Percentiles rank a stretch among this genome's conserved stretches.
Evolutionary conservation across 495 filamentous ascomycete species (phyloP).

Genomic region (Venustampulla echinocandica): DNA sequence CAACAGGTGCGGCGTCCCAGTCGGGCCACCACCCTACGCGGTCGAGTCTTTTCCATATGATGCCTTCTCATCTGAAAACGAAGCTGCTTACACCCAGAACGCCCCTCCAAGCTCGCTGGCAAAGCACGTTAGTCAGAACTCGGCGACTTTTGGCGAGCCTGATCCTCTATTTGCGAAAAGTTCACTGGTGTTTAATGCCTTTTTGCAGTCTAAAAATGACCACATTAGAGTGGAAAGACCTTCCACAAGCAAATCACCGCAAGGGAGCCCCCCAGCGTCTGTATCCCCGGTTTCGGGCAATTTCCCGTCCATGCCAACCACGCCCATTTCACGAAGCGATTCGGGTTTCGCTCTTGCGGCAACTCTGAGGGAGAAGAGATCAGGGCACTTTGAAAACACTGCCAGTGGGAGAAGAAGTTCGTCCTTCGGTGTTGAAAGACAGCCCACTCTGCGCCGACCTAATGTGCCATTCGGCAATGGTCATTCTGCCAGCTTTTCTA

Average conservation of each 20-base stretch:
- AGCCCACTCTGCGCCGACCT: slow-evolving; percentile 62
- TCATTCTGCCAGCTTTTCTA: slow-evolving; percentile 72
- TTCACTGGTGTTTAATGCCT: slow-evolving; percentile 79
- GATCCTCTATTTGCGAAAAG: slow-evolving; percentile 38
- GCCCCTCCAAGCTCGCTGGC: slow-evolving; percentile 63
- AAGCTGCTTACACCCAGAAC: slow-evolving; percentile 62
- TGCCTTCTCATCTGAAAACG: slow-evolving; percentile 78
- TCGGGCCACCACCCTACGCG: slow-evolving; percentile 87
- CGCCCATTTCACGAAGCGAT: slow-evolving; percentile 76
- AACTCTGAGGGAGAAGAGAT: slow-evolving; percentile 85
- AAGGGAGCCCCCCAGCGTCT: slow-evolving; percentile 74
- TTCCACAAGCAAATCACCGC: slow-evolving; percentile 67
- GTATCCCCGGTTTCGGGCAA: slow-evolving; percentile 73
- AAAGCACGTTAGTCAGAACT: slow-evolving; percentile 81
- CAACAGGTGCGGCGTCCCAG: slow-evolving; percentile 73
- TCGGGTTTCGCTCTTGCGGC: slow-evolving; percentile 80
- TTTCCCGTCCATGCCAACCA: slow-evolving; percentile 67
- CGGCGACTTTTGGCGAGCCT: slow-evolving; percentile 69
- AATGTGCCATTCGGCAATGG: slow-evolving; percentile 74
- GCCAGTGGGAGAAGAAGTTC: slow-evolving; percentile 86
- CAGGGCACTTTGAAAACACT: slow-evolving; percentile 80
- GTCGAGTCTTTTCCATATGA: slow-evolving; percentile 87
- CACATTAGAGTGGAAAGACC: slow-evolving; percentile 62
- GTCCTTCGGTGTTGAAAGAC: slow-evolving; percentile 73
- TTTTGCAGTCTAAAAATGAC: slow-evolving; percentile 66